phyloP scores from a whole-genome alignment of 345 rosid species.

The Litchi chinensis region DNA sequence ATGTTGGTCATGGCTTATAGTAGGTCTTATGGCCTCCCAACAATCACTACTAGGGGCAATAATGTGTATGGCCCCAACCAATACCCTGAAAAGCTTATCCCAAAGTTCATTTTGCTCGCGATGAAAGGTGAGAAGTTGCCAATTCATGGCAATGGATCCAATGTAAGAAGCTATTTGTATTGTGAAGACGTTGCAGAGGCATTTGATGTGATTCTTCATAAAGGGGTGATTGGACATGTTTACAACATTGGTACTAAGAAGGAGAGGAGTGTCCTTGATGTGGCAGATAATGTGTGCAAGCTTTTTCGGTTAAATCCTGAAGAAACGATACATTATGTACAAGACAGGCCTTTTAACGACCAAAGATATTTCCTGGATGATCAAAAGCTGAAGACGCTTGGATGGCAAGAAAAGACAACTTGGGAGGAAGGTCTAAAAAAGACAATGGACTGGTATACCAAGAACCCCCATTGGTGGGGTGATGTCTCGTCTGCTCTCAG shows the following conservation, averaged over 20 bases:
- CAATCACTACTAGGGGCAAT: slow-evolving; percentile 64
- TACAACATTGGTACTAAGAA: slow-evolving; percentile 62
- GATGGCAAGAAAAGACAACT: slow-evolving; percentile 57
- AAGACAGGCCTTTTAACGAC: slow-evolving; percentile 67
- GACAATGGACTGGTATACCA: slow-evolving; percentile 64
- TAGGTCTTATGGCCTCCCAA: slow-evolving; percentile 59
- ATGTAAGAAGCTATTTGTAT: slow-evolving; percentile 63
- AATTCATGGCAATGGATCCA: slow-evolving; percentile 65
- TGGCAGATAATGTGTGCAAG: slow-evolving; percentile 61
- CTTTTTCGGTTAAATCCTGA: slow-evolving; percentile 43
- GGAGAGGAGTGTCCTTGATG: slow-evolving; percentile 62
- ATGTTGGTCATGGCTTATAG: slow-evolving; percentile 74
- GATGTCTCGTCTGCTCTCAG: slow-evolving; percentile 63
- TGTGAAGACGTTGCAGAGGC: slow-evolving; percentile 72
- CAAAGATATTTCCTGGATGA: slow-evolving; percentile 67
- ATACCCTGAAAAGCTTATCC: slow-evolving; percentile 65
- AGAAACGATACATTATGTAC: slow-evolving; percentile 43
- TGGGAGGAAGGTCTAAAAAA: slow-evolving; percentile 62
- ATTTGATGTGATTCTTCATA: slow-evolving; percentile 65
- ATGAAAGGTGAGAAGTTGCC: slow-evolving; percentile 60
- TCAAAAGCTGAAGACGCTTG: slow-evolving; percentile 59
- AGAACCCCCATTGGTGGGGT: slow-evolving; percentile 64
- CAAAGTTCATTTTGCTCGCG: slow-evolving; percentile 62
- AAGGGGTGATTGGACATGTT: slow-evolving; percentile 61
- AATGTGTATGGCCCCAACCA: slow-evolving; percentile 73